Base-by-base conservation (phyloP, 345 rosid species). In the Melaleuca alternifolia region DNA sequence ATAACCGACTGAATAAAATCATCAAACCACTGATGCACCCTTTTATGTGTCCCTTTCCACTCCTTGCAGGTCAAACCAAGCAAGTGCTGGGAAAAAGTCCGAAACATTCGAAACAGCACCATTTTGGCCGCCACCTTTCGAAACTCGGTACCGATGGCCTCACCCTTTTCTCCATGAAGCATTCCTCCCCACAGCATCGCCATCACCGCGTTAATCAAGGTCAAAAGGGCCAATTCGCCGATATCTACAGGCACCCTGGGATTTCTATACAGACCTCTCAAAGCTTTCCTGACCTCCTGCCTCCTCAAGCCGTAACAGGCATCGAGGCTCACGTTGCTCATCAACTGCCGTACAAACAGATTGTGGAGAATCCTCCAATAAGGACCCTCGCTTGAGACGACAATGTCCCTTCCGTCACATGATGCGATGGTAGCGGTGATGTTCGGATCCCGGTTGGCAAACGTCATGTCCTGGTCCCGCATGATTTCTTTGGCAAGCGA, bases 1-100 rank as follows among this genome's bases (percentile, higher is more conserved):
- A 94, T 89, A n/a, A 87, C 83, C 10, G 48, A 85, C 20, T 89
- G 77, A 15, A 90, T 59, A 59, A 89, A 76, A 8, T 85, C 13
- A 15, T 92, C 93, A 4, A 89, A 30, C 51, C 37, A 21, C 9
- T 5, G 7, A 2, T 12, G 7, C 7, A 89, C 20, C 76, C 85
- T 81, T 85, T 21, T 87, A n/a, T 33, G 86, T 51, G 15, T 85
- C 51, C 86, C 77, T 90, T 84, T 84, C 85, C 14, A 90, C 44
- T 52, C 94, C 94, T 88, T 92, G 94, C 50, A 93, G 10, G 84
- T 93, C 96, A 52, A 92, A 88, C 87, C 88, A 26, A 0, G 91
- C 89, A 23, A 93, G 86, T 48, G 84, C 57, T 1, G 94, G 92
- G 59, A 92, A 91, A 46, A 93, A 28, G 57, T 93, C 94, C 0